Base-by-base conservation (phyloP, 1,284 basidiomycete species). In the Ustilago esculenta region DNA sequence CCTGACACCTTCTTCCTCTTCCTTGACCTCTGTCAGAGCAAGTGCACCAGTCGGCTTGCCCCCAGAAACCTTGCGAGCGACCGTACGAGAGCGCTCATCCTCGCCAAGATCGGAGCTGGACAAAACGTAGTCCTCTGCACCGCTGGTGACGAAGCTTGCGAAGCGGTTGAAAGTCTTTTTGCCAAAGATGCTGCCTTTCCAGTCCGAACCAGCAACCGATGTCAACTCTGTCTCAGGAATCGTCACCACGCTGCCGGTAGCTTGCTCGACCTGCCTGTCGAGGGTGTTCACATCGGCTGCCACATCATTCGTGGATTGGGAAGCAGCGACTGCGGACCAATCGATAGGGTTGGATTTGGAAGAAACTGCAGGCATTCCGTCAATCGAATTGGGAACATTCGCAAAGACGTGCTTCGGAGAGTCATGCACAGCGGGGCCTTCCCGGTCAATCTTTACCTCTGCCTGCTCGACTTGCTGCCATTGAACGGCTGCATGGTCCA, bases 61-160 rank as follows among this genome's bases (percentile, higher is more conserved):
- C 6, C 50, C 59, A 1, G 66, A 64, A 4, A 64, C 66, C 39
- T 64, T 69, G 17, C 68, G 68, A 40, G 57, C 57, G 6, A 60
- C 42, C 11, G 6, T 34, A 6, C 57, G 53, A 33, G 50, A 57
- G n/a, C 34, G 51, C 9, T 66, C 72, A 24, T 58, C 55, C 30
- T 55, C 68, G 14, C 14, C 41, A n/a, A 27, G 29, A 23, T 57
- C 39, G 0, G 40, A 20, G n/a, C 44, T 56, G 29, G 68, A 73
- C 8, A 76, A 54, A 15, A 77, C 52, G n/a, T 69, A 77, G 54
- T 89, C 88, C 79, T 92, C 91, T 7, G 90, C 91, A 34, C 91
- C 91, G 60, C 88, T 90, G 1, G 89, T 90, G 18, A 92, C 91
- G 77, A 92, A 92, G 64, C 86, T 88, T 0, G 90, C 90, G 83